A percentile compares a stretch with the other conserved stretches of the same genome.
phyloP scores from a whole-genome alignment of 2,329 filamentous ascomycete genomes.

The Pseudogymnoascus sp. region DNA sequence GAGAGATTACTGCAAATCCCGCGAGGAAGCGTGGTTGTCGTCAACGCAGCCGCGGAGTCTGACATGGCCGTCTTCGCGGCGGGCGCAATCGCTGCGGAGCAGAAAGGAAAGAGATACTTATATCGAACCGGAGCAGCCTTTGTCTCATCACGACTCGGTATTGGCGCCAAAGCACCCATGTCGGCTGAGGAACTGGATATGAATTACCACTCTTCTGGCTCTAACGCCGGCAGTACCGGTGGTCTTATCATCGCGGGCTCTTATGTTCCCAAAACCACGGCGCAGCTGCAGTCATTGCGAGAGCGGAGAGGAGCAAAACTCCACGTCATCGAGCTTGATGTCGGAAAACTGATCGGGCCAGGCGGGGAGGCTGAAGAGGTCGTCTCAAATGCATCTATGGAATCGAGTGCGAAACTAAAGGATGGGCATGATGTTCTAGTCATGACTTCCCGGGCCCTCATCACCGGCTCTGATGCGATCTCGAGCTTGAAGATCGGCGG shows the following conservation, averaged over 20 bases:
- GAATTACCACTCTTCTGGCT: slow-evolving; percentile 11
- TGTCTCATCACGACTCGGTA: slow-evolving; percentile 43
- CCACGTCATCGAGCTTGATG: slow-evolving; percentile 40
- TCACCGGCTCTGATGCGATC: slow-evolving; percentile 41
- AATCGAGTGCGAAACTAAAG: slow-evolving; percentile 34
- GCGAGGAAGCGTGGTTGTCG: slow-evolving; percentile 38
- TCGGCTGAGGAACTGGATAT: slow-evolving; percentile 38
- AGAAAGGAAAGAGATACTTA: slow-evolving; percentile 30
- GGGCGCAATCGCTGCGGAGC: slow-evolving; percentile 33
- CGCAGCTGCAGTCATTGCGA: slow-evolving; percentile 40
- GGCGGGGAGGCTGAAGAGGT: slow-evolving; percentile 19
- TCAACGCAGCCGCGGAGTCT: slow-evolving; percentile 46
- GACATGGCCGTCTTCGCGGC: slow-evolving; percentile 49
- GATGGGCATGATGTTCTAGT: slow-evolving; percentile 46
- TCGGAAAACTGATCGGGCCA: slow-evolving; percentile 32
- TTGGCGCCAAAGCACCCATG: slow-evolving; percentile 43
- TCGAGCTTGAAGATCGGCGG: slow-evolving; percentile 48
- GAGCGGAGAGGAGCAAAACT: slow-evolving; percentile 34
- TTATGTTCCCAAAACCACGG: slow-evolving; percentile 53
- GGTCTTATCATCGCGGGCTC: slow-evolving; percentile 49
- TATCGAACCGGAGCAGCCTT: slow-evolving; percentile 38
- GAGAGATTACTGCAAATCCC: slow-evolving; percentile 33
- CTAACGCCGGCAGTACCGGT: slow-evolving; percentile 30
- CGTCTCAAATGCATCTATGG: slow-evolving; percentile 27
- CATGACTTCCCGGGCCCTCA: slow-evolving; percentile 50